Evolutionary conservation across 176 grass and related monocot genomes (phyloP), one percentile per base, ranked within the genome.

Genomic region (Eragrostis nindensis): DNA sequence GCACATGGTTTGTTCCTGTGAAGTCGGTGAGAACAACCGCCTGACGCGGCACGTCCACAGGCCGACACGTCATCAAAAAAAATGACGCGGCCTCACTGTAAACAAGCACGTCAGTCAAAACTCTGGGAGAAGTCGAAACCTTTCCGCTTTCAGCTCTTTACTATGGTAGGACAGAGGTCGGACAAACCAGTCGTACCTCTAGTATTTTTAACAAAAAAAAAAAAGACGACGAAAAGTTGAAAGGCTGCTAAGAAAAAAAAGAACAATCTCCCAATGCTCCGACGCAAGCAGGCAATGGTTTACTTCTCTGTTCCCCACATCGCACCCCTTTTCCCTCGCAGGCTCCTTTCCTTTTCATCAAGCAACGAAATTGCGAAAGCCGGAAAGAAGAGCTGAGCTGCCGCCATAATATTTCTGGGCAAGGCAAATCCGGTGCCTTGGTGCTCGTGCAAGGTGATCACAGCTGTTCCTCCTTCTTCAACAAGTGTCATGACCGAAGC

Each of bases 301-400:
- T 29, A 68, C 17, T 75, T 32, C 40, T 49, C 71, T 45, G 53
- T 41, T 70, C 54, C 83, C 73, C 75, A 61, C 22, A 47, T 4
- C 46, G 1, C 70, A 24, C 70, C 42, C 47, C 50, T 77, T 85
- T n/a, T 40, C 64, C 41, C 24, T 16, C 45, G 30, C 53, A 48
- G 12, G 25, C 52, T 76, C 81, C 83, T 86, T 91, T 83, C 59
- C 88, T 89, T 91, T 89, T 72, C 86, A 81, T 78, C 83, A 91
- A 91, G 88, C 88, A 86, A 91, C 88, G 68, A 88, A 80, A 65
- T 63, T 68, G 36, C 29, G 38, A 71, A 85, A 78, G 72, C 44
- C n/a, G 12, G 18, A 60, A 71, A 75, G 19, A 38, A n/a, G 52
- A 76, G 79, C 11, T 42, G 10, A 66, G 76, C 59, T 38, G 59